Conservation (phyloP, 768 basidiomycete species). For the Piloderma croceum region DNA sequence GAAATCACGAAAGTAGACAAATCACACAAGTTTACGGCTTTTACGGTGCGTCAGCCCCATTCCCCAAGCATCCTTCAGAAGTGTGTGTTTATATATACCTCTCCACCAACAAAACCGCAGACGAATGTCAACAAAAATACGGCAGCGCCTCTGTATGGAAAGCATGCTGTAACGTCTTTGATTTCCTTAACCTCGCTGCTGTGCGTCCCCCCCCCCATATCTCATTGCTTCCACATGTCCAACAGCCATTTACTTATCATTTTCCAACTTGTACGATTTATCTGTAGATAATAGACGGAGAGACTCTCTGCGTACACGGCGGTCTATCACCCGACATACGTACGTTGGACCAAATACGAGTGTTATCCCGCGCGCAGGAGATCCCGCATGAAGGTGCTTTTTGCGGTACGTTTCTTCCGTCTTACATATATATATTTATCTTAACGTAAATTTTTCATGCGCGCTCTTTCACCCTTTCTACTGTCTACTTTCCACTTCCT, state of each 20-base stretch:
- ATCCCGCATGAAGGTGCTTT: constrained; percentile 99
- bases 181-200: constrained; percentile 91
- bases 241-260: too few species aligned
- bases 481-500: not conserved
- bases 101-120: constrained; percentile 2
- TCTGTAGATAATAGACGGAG: constrained; percentile 92
- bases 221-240: too few species aligned
- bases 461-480: not conserved
- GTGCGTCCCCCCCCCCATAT: constrained; percentile 42
- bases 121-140: constrained; percentile 87
- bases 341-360: constrained; percentile 90
- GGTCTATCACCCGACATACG: constrained; percentile 94
- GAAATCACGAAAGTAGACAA: constrained; percentile 95
- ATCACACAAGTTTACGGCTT: constrained; percentile 99
- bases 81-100: not conserved
- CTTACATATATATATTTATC: too few species aligned
- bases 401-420: constrained; percentile 54
- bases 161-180: constrained; percentile 94
- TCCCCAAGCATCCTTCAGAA: too few species aligned
- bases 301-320: constrained; percentile 90
- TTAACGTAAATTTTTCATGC: too few species aligned
- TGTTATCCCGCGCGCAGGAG: constrained; percentile 91
- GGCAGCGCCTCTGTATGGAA: constrained; percentile 95
- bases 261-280: too few species aligned
- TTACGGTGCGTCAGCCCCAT: constrained; percentile 62